These are phyloP conservation scores for Colletotrichum tabaci DNA, from an alignment of 2,329 filamentous ascomycete genomes.

Conservation along the genomic window DNA sequence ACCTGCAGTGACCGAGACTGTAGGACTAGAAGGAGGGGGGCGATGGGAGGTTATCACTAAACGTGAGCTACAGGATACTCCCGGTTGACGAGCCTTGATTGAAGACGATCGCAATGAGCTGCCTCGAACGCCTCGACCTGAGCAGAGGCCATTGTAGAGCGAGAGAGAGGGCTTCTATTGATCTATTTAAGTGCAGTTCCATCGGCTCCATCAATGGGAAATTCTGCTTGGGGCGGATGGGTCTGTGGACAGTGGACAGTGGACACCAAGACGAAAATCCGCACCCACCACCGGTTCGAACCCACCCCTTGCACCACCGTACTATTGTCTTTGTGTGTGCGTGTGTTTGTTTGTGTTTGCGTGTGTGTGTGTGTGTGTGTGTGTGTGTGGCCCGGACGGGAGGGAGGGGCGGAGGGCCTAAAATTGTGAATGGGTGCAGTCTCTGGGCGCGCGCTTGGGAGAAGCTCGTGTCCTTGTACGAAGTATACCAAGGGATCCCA, in stretches of 20 bases:
- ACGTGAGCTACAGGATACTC: conserved; percentile 11
- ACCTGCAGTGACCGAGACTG: not conserved
- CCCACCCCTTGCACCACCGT: conserved; percentile 7
- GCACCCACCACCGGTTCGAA: conserved; percentile 24
- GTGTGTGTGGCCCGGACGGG: conserved; percentile 14
- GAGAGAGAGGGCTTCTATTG: not conserved
- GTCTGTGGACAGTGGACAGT: not conserved
- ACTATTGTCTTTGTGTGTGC: not conserved
- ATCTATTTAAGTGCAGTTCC: conserved; percentile 32
- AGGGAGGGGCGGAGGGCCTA: not conserved
- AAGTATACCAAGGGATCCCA: not conserved
- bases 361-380: too few relatives aligned
- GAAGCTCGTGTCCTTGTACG: not conserved
- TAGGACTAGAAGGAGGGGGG: not conserved
- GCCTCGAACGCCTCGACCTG: conserved; percentile 9
- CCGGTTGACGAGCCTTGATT: conserved; percentile 27
- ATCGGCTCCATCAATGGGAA: not conserved
- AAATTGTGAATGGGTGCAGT: conserved; percentile 15
- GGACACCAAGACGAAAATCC: not conserved
- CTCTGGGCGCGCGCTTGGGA: not conserved
- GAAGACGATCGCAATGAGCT: conserved; percentile 26
- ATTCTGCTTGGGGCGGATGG: conserved; percentile 21
- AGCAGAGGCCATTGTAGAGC: conserved; percentile 2
- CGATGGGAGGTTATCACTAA: not conserved
- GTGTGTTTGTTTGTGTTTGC: too few relatives aligned